Evolutionary conservation across 495 filamentous ascomycete species (phyloP).

Genomic region (Penicillium canescens): DNA sequence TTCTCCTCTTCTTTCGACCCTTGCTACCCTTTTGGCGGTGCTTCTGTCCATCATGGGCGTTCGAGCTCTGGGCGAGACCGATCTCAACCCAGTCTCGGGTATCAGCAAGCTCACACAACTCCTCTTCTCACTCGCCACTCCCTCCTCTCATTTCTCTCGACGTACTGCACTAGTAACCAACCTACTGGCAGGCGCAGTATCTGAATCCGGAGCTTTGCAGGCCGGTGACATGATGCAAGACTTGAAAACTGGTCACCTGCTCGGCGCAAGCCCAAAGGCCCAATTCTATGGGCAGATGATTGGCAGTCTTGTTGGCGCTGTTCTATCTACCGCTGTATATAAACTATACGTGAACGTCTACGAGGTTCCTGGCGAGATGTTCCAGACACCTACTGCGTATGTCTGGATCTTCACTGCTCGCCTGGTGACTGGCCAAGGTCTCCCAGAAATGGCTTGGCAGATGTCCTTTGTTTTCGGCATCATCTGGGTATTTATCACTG

Average conservation of each 20-base stretch:
- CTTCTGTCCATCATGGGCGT: constrained; percentile 95
- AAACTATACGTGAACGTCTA: constrained; percentile 90
- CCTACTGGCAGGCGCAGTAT: constrained; percentile 88
- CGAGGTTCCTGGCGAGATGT: constrained; percentile 78
- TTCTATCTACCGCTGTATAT: constrained; percentile 86
- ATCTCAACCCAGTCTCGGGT: constrained; percentile 94
- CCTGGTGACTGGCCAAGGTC: constrained; percentile 87
- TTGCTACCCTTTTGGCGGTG: constrained; percentile 84
- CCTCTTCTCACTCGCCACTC: constrained; percentile 86
- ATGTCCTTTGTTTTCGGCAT: constrained; percentile 70
- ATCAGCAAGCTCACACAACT: constrained; percentile 97
- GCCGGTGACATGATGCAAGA: constrained; percentile 99
- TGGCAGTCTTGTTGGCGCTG: constrained; percentile 82
- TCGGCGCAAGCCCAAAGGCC: constrained; percentile 88
- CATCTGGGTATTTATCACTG: constrained; percentile 69
- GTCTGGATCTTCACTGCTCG: constrained; percentile 97
- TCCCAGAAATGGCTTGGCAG: constrained; percentile 78
- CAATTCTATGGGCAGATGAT: constrained; percentile 98
- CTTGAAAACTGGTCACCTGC: constrained; percentile 91
- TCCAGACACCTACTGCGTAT: constrained; percentile 91
- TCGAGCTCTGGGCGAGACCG: constrained; percentile 90
- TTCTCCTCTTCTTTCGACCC: constrained; percentile 67
- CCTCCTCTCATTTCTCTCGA: constrained; percentile 62
- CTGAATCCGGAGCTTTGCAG: constrained; percentile 85
- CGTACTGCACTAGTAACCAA: constrained; percentile 81